Evolutionary conservation across 2,329 filamentous ascomycete genomes (phyloP), one percentile per base, ranked within the genome.

Genomic region (Colletotrichum sp.): DNA sequence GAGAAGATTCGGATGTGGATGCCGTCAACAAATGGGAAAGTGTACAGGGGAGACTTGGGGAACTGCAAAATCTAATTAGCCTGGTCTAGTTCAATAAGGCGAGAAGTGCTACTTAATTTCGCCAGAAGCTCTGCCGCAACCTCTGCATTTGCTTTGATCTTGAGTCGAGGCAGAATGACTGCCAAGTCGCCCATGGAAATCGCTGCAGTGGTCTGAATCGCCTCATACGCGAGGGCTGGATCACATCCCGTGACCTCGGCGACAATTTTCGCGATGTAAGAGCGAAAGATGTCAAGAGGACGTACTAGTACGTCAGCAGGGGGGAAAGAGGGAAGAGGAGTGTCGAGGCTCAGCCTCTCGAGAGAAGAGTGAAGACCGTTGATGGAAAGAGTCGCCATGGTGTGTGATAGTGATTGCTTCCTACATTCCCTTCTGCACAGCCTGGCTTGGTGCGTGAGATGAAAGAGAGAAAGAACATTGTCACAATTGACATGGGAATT

Each of bases 1-100:
- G 93, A 94, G 84, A 93, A 92, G 84, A 94, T 93, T 71, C 90
- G 89, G 15, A 94, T 84, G 77, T 92, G 92, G 12, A 90, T 88
- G 75, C 91, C 92, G 66, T 89, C 87, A 25, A 88, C 85, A 32
- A 86, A 85, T 3, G 92, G 91, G 73, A 88, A 87, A 76, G 88
- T 85, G 76, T 93, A 86, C 32, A 93, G 86, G 32, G 91, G 89
- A 65, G 90, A 91, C 61, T 89, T 88, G 44, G 90, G 89, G 79
- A 92, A 92, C 81, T 91, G 55, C 52, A 9, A 70, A n/a, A 4
- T 34, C 6, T 3, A 1, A 11, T 76, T 2, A 73, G 57, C 19
- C 8, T 22, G 44, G 3, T 16, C 4, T 1, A 2, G 1, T 22
- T 1, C 3, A 6, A 15, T 0, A 52, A 27, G 2, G 8, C 9